These are phyloP conservation scores for Sphaerosporella brunnea DNA, from an alignment of 495 filamentous ascomycete genomes.

Conservation along the genomic window DNA sequence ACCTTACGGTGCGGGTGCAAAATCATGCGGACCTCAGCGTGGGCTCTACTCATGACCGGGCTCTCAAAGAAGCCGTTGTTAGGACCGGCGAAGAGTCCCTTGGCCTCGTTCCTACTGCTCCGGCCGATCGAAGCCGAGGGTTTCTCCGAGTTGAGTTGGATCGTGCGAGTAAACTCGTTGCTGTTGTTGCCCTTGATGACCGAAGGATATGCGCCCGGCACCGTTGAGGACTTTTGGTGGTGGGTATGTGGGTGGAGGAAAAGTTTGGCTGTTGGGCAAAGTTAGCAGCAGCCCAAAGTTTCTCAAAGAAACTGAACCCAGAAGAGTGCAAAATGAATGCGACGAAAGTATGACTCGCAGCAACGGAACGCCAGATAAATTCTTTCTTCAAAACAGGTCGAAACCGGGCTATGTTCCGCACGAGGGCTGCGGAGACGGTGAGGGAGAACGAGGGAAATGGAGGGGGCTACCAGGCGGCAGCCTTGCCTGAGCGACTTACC, in stretches of 20 bases:
- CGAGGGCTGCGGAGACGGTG: not conserved
- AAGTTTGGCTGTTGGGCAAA: slow-evolving; percentile 17
- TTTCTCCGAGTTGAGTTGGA: slow-evolving; percentile 19
- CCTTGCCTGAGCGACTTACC: no score
- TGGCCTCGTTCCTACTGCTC: slow-evolving; percentile 22
- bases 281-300: not conserved
- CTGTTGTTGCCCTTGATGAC: slow-evolving; percentile 12
- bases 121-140: slow-evolving; percentile 21
- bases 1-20: slow-evolving; percentile 22
- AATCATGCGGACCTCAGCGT: slow-evolving; percentile 22
- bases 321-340: not conserved
- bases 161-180: slow-evolving; percentile 20
- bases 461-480: not conserved
- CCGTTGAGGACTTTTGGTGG: slow-evolving; percentile 16
- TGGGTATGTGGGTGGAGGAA: slow-evolving; percentile 19
- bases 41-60: slow-evolving; percentile 24
- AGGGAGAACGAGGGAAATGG: not conserved
- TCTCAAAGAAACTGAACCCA: not conserved
- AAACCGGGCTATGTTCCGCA: no score
- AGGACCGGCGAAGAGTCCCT: slow-evolving; percentile 20
- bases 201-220: slow-evolving; percentile 20
- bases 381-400: no score
- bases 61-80: slow-evolving; percentile 27
- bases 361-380: no score
- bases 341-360: not conserved